Evolutionary conservation across 768 basidiomycete species (phyloP).

Genomic region (Serendipita sp.): DNA sequence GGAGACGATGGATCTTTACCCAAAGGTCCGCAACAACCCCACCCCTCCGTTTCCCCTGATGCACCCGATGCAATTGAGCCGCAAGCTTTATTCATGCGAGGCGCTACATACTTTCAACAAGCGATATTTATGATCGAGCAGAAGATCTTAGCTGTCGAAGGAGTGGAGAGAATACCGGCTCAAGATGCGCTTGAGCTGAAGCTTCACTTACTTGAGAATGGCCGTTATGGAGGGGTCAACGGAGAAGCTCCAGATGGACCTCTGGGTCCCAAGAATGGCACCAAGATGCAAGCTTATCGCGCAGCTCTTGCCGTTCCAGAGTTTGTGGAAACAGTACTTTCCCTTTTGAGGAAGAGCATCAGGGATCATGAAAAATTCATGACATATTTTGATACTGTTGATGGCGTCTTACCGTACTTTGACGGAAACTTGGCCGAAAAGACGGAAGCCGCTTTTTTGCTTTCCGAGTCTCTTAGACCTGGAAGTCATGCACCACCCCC

Average conservation of each 20-base stretch:
- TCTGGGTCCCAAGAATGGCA: conserved; percentile 38
- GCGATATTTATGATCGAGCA: conserved; percentile 60
- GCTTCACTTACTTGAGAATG: conserved; percentile 57
- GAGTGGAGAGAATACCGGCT: conserved; percentile 38
- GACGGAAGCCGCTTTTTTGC: conserved; percentile 49
- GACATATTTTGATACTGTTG: conserved; percentile 63
- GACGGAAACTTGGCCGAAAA: conserved; percentile 32
- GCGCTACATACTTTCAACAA: conserved; percentile 67
- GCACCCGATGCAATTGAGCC: conserved; percentile 79
- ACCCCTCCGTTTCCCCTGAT: conserved; percentile 57
- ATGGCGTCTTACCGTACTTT: conserved; percentile 20
- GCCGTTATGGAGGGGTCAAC: conserved; percentile 72
- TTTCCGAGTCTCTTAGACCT: conserved; percentile 52
- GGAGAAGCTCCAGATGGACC: conserved; percentile 70
- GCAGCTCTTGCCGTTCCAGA: conserved; percentile 33
- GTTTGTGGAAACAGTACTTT: conserved; percentile 44
- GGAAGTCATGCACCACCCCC: conserved; percentile 29
- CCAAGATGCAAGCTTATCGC: conserved; percentile 51
- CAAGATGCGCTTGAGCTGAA: conserved; percentile 56
- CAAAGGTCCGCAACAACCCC: conserved; percentile 33
- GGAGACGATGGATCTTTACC: conserved; percentile 31
- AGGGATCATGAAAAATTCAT: conserved; percentile 78
- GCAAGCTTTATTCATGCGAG: conserved; percentile 69
- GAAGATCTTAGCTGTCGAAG: conserved; percentile 54
- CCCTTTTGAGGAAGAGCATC: conserved; percentile 53